Evolutionary conservation across 768 basidiomycete species (phyloP).

Genomic region (Hysterangium stoloniferum): DNA sequence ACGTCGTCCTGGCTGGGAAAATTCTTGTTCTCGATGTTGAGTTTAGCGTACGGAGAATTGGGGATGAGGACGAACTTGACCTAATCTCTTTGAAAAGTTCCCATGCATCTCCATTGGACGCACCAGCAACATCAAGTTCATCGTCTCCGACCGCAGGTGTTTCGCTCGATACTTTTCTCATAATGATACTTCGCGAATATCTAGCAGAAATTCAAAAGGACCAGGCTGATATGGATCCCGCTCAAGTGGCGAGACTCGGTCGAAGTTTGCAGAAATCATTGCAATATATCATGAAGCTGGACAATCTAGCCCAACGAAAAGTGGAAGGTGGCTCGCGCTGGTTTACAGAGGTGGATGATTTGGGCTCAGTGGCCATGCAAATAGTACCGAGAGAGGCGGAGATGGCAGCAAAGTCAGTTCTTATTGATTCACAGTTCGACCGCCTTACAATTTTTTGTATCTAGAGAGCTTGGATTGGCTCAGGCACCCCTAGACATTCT

Average conservation of each 20-base stretch:
- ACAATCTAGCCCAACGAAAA: constrained; percentile 53
- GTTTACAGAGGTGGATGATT: constrained; percentile 60
- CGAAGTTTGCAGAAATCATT: constrained; percentile 46
- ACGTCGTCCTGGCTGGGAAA: constrained; percentile 65
- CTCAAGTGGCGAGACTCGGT: constrained; percentile 44
- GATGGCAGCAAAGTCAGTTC: constrained; percentile 44
- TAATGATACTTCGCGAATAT: constrained; percentile 47
- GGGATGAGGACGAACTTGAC: constrained; percentile 29
- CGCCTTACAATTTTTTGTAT: neutral
- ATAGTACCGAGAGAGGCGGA: constrained; percentile 49
- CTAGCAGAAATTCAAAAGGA: constrained; percentile 52
- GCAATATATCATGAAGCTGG: constrained; percentile 64
- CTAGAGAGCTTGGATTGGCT: constrained; percentile 9
- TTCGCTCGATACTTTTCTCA: constrained; percentile 58
- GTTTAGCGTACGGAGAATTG: constrained; percentile 31
- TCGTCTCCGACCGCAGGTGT: constrained; percentile 4
- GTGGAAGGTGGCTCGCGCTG: constrained; percentile 61
- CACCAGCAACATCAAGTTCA: constrained; percentile 23
- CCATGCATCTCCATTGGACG: constrained; percentile 49
- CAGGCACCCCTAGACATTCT: constrained; percentile 63
- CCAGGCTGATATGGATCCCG: constrained; percentile 40
- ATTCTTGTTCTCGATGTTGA: constrained; percentile 76
- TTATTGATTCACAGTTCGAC: neutral
- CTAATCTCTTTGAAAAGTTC: constrained; percentile 63
- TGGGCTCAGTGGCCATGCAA: constrained; percentile 40